Evolutionary conservation across 768 basidiomycete genomes (phyloP), one percentile per base, ranked within the genome.

Genomic region (Phallus indusiatus): DNA sequence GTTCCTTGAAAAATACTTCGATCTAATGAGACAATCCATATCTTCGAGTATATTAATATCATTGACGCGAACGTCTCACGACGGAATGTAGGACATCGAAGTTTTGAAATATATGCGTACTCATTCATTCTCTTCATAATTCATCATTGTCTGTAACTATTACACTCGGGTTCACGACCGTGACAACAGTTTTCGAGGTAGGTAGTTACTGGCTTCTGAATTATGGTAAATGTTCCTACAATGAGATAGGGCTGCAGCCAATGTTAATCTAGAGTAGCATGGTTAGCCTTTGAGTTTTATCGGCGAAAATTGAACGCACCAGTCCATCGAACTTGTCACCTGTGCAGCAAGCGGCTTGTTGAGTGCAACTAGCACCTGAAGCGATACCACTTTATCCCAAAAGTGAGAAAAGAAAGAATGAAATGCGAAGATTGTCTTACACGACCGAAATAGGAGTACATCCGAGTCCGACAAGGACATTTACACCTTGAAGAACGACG

Each of bases 271-370:
- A 10, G n/a, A 3, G 42, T 42, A n/a, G 12, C 14, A 14, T 11
- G n/a, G 12, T 14, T 42, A 28, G 7, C 28, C 28, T 28, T 7
- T 28, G 2, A 28, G 7, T 28, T 28, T 28, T 28, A 28, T 7
- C 7, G 7, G 2, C 12, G 42, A 42, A 3, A 12, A 42, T 42
- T 42, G 36, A 37, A 42, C 42, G 42, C 37, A 56, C 55, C 10
- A 56, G 35, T 21, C 55, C 55, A 21, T 56, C 18, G 28, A 64
- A 48, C 53, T 24, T 52, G 60, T 65, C 68, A 62, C 67, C 59
- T 47, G 57, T 56, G 64, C 69, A 68, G 63, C 69, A 70, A 18
- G 68, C 67, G 4, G 65, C 55, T 47, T 60, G 51, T 9, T 64
- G 59, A 16, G 35, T 47, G 64, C 67, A 67, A 7, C 61, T 61